A percentile compares a stretch with the other conserved stretches of the same genome.
phyloP scores from a whole-genome alignment of 129 eudicot species.

The Dittrichia graveolens region DNA sequence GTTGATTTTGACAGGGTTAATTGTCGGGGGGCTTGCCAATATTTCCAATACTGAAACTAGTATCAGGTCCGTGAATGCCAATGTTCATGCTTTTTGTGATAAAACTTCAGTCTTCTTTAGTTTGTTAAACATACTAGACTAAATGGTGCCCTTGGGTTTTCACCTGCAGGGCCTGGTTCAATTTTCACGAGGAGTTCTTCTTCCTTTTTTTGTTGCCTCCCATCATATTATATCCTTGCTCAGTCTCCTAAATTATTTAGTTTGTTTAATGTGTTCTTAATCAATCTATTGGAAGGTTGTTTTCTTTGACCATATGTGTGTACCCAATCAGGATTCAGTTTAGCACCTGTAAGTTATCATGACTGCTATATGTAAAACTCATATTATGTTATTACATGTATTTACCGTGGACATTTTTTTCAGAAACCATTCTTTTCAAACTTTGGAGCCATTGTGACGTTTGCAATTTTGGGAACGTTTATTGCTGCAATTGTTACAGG shows the following conservation, averaged over 20 bases:
- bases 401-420: constrained; percentile 24
- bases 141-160: not conserved
- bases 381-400: constrained; percentile 4
- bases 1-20: constrained; percentile 58
- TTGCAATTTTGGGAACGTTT: constrained; percentile 90
- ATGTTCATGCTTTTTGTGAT: not conserved
- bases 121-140: constrained; percentile 19
- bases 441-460: constrained; percentile 97
- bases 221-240: constrained; percentile 96
- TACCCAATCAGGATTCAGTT: constrained; percentile 98
- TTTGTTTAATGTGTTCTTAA: constrained; percentile 11
- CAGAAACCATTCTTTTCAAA: constrained; percentile 99
- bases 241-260: constrained; percentile 5
- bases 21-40: constrained; percentile 95
- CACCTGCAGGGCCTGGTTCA: constrained; percentile 83
- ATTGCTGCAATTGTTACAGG: constrained; percentile 88
- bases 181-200: constrained; percentile 98
- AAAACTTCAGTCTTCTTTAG: not conserved
- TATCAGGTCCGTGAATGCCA: constrained; percentile 59
- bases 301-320: constrained; percentile 61
- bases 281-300: constrained; percentile 20
- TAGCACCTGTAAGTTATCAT: constrained; percentile 82
- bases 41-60: constrained; percentile 84
- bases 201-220: constrained; percentile 95
- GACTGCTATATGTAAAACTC: not conserved